Evolutionary conservation across 1,139 yeast genomes (phyloP), one percentile per base, ranked within the genome.

Genomic region (Geotrichum australiense): DNA sequence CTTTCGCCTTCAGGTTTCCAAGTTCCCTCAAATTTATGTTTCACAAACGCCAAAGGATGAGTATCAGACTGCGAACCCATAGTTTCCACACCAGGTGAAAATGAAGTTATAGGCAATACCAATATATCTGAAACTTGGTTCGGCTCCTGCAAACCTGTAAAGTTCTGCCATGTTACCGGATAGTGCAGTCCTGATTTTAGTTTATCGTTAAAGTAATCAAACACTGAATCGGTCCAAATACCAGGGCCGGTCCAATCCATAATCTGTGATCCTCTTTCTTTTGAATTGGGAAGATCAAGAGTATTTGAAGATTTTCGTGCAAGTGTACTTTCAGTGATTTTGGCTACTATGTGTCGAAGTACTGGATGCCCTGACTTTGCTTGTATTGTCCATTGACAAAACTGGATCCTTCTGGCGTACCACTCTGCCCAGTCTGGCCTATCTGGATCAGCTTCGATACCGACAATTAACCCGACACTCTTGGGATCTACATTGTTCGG

Each of bases 211-310:
- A 91, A 66, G 59, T 87, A 87, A 37, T 70, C 73, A 57, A 89
- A 83, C 12, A 89, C 74, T 14, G 76, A 66, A 60, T 91, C 97
- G 0, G 97, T 85, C 76, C 87, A 91, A 22, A 85, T 73, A 0
- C 96, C 97, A 2, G 96, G 95, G 0, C 97, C 98, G 0, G 97
- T 89, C 97, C 97, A 91, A 57, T 86, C 76, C 96, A 91, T 89
- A 44, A 91, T 78, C 56, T 81, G 87, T 73, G 72, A 51, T 5
- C 67, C 69, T 3, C 65, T 50, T 7, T 56, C 56, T 31, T 54
- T 53, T 20, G 50, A 48, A 11, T 53, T 46, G 25, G 81, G 78
- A 19, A 87, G 80, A 22, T 68, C 71, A 34, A 80, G 76, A 46
- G 73, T 73, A 18, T 61, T 61, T 3, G 47, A 50, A 23, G 42